Evolutionary conservation across 805 yeast genomes (phyloP).

Genomic region (Wickerhamiella bombiphila): DNA sequence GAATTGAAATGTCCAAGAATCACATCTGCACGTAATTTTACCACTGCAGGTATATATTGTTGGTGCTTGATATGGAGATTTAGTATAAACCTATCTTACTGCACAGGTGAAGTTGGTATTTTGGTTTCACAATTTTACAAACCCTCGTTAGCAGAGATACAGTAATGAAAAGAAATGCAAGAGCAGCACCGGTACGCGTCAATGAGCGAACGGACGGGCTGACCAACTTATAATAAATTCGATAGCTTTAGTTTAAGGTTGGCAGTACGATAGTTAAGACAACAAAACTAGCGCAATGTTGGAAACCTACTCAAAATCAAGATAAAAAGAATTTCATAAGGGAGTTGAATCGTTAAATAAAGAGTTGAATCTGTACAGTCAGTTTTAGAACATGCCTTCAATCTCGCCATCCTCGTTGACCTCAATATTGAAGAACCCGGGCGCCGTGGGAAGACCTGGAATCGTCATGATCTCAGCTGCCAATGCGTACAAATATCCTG

Average conservation of each 20-base stretch:
- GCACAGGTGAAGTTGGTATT: too few relatives aligned
- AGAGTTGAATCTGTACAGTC: neutral
- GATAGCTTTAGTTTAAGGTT: neutral
- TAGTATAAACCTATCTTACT: neutral
- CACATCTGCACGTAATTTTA: too few relatives aligned
- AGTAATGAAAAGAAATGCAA: too few relatives aligned
- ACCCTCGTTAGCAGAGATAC: too few relatives aligned
- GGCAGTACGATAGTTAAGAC: neutral
- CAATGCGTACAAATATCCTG: constrained; percentile 88
- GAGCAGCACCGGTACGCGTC: too few relatives aligned
- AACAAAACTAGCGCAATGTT: too few relatives aligned
- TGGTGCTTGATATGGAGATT: neutral
- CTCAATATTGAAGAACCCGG: constrained; percentile 95
- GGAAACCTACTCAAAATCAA: neutral
- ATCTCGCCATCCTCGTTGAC: constrained; percentile 81
- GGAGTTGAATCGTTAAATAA: neutral
- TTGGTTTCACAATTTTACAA: too few relatives aligned
- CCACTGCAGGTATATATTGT: too few relatives aligned
- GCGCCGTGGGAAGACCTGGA: constrained; percentile 92
- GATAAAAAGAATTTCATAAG: neutral
- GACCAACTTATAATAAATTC: neutral
- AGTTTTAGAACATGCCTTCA: constrained; percentile 68
- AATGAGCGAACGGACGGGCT: too few relatives aligned
- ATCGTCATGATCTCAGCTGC: constrained; percentile 96
- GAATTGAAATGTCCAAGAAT: too few relatives aligned